A percentile compares a stretch with the other conserved stretches of the same genome.
These are phyloP conservation scores for Trypanosomatidae sp. DNA, from an alignment of 208 protist species.

Conservation along the genomic window DNA sequence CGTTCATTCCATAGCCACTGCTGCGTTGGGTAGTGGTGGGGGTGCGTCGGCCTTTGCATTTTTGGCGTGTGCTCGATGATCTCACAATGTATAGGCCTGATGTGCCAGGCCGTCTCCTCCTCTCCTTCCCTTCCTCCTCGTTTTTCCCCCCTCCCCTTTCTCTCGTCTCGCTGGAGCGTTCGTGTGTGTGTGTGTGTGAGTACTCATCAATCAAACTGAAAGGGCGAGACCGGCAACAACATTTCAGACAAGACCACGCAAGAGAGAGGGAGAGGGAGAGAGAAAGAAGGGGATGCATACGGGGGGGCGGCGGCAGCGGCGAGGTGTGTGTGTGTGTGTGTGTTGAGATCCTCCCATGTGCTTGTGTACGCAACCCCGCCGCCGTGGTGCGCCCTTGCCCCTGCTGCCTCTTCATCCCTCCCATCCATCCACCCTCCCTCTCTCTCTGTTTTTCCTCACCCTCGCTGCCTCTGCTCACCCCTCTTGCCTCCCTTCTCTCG, in stretches of 20 bases:
- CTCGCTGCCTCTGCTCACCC: neutral
- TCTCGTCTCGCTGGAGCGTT: neutral
- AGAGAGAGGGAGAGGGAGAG: neutral
- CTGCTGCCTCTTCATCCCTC: too few species aligned
- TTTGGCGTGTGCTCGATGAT: neutral
- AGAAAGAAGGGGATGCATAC: neutral
- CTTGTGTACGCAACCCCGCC: too few species aligned
- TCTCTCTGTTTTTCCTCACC: neutral
- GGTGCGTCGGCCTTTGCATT: neutral
- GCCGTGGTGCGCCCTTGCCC: too few species aligned
- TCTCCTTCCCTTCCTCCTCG: neutral
- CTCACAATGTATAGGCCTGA: neutral
- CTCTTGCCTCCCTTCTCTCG: neutral
- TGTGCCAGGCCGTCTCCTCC: neutral
- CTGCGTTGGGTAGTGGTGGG: too few species aligned
- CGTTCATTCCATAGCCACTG: too few species aligned
- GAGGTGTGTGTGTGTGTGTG: neutral
- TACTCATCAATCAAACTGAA: neutral
- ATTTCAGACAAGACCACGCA: neutral
- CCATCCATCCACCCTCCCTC: too few species aligned
- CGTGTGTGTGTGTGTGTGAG: too few species aligned
- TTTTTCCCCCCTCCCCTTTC: neutral
- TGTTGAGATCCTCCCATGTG: too few species aligned
- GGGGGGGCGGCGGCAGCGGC: neutral
- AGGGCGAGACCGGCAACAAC: neutral